Conservation (phyloP, 1,284 basidiomycete genomes). For the Ustilago curta region DNA sequence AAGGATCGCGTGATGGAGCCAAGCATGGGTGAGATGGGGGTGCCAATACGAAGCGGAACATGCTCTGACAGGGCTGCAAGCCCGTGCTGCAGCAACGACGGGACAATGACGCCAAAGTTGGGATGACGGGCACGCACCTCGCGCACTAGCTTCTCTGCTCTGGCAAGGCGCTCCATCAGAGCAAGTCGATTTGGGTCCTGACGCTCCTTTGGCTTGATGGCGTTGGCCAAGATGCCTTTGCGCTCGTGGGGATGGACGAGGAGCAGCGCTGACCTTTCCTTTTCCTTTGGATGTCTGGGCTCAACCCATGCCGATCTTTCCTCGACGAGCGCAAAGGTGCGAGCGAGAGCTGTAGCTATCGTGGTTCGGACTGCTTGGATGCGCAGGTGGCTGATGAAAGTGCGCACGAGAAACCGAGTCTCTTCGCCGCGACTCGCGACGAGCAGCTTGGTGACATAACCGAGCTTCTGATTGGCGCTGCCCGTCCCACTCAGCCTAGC, state of each 20-base stretch:
- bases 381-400: slow-evolving; percentile 82
- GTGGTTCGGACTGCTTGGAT: slow-evolving; percentile 85
- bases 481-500: slow-evolving; percentile 77
- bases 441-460: slow-evolving; percentile 83
- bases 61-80: slow-evolving; percentile 61
- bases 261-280: slow-evolving; percentile 32
- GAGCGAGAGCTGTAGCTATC: slow-evolving; percentile 83
- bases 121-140: slow-evolving; percentile 88
- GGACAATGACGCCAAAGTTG: slow-evolving; percentile 83
- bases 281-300: slow-evolving; percentile 18
- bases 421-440: slow-evolving; percentile 89
- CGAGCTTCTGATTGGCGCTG: slow-evolving; percentile 80
- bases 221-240: slow-evolving; percentile 59
- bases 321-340: slow-evolving; percentile 77
- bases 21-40: slow-evolving; percentile 72
- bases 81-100: slow-evolving; percentile 72
- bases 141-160: slow-evolving; percentile 72
- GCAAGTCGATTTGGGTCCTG: slow-evolving; percentile 56
- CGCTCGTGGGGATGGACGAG: slow-evolving; percentile 46
- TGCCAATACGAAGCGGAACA: slow-evolving; percentile 80
- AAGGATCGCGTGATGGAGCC: slow-evolving; percentile 79
- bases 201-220: slow-evolving; percentile 68
- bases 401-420: slow-evolving; percentile 83
- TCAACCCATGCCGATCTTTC: slow-evolving; percentile 2
- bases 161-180: slow-evolving; percentile 59